Conservation (phyloP, 768 basidiomycete genomes). For the Trametes meyenii region DNA sequence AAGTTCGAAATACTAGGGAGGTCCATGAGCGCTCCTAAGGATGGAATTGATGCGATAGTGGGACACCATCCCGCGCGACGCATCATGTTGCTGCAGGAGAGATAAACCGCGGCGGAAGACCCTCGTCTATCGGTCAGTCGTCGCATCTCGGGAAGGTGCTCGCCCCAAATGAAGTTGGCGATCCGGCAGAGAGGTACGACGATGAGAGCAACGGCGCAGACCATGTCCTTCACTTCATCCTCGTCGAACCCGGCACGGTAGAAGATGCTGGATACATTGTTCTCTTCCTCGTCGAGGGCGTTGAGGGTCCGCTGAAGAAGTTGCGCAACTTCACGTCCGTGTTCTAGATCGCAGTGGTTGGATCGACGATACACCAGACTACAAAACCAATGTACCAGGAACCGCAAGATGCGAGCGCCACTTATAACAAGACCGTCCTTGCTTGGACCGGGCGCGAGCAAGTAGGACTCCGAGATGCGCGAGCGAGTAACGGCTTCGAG, state of each 20-base stretch:
- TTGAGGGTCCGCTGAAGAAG: background rate
- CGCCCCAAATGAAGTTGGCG: background rate
- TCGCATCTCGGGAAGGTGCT: background rate
- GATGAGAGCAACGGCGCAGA: slow-evolving; percentile 4
- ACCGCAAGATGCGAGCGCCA: background rate
- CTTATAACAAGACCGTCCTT: too few relatives aligned
- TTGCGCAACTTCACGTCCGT: background rate
- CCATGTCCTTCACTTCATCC: background rate
- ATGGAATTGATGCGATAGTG: too few relatives aligned
- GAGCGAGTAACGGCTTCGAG: too few relatives aligned
- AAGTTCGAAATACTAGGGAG: background rate
- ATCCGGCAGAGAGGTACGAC: background rate
- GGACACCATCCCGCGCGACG: too few relatives aligned
- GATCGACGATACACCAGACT: background rate
- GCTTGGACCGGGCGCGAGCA: too few relatives aligned
- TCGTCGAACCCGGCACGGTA: background rate
- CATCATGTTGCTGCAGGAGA: background rate
- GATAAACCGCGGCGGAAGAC: background rate
- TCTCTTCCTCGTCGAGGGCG: slow-evolving; percentile 6
- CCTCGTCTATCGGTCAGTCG: too few relatives aligned
- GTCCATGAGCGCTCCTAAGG: too few relatives aligned
- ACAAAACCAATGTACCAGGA: background rate
- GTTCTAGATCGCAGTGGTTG: background rate
- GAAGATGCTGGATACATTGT: background rate
- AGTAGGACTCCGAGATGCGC: too few relatives aligned